Conservation (phyloP, 306 rosid genomes). For the Phaseolus lunatus region DNA sequence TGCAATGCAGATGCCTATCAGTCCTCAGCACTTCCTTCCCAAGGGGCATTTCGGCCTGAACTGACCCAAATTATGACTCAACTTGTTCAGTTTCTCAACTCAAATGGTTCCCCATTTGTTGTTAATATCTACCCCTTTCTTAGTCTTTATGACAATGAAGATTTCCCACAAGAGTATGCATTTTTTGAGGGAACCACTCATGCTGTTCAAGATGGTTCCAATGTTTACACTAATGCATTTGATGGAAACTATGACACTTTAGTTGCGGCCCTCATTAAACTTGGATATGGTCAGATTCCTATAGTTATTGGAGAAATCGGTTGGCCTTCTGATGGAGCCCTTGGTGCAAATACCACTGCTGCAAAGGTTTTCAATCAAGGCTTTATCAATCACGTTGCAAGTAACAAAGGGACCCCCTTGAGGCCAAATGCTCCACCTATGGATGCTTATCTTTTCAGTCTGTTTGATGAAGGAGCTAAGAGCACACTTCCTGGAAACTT, state of each 20-base stretch:
- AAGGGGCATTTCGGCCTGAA: slow-evolving; percentile 90
- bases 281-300: slow-evolving; percentile 94
- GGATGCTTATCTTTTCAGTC: slow-evolving; percentile 82
- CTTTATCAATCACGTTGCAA: slow-evolving; percentile 68
- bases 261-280: slow-evolving; percentile 79
- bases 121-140: slow-evolving; percentile 96
- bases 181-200: slow-evolving; percentile 92
- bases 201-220: slow-evolving; percentile 81
- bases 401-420: slow-evolving; percentile 86
- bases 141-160: slow-evolving; percentile 78
- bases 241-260: slow-evolving; percentile 95
- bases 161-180: slow-evolving; percentile 95
- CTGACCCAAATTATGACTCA: slow-evolving; percentile 75
- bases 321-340: slow-evolving; percentile 95
- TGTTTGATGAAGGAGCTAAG: slow-evolving; percentile 92
- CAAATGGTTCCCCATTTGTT: slow-evolving; percentile 92
- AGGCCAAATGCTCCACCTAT: slow-evolving; percentile 76
- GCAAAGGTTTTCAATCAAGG: slow-evolving; percentile 93
- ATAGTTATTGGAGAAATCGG: slow-evolving; percentile 89
- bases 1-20: slow-evolving; percentile 97
- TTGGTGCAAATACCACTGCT: slow-evolving; percentile 83
- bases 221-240: slow-evolving; percentile 88
- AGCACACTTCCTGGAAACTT: slow-evolving; percentile 87
- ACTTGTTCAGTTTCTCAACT: slow-evolving; percentile 79
- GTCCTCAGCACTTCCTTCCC: slow-evolving; percentile 79